Evolutionary conservation across 164 flowering plant genomes (phyloP), one percentile per base, ranked within the genome.

Genomic region (Litsea cubeba): DNA sequence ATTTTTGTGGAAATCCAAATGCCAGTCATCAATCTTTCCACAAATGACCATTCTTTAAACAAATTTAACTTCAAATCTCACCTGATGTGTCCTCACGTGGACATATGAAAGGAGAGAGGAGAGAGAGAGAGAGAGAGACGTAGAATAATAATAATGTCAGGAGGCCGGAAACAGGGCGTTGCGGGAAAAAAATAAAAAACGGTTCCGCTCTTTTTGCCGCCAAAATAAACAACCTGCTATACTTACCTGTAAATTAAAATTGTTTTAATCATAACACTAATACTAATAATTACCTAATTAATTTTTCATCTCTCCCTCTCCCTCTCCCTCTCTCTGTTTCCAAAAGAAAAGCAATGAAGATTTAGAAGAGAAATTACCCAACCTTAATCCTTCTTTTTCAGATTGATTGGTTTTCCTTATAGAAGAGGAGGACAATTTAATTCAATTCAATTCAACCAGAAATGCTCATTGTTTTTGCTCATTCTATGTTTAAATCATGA

Each of bases 151-250:
- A 7, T 7, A 7, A 7, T 40, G 46, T 40, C 10, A 6, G 10
- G 46, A 40, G 46, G 8, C 11, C 11, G 11, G 35, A 30, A 30
- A 30, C 35, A 30, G 11, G 46, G 46, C 46, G 8, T 40, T 8
- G 46, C 11, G 46, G 46, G 35, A 5, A 8, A 8, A 40, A 40
- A 8, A 0, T 1, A 40, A 40, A 5, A 23, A 63, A 63, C 66
- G 32, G 66, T 63, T 63, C 66, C 66, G 32, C 66, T 25, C 66
- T 63, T 63, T 14, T 63, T 63, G 66, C 66, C 66, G 28, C 66
- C 66, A 63, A 63, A 63, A 63, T 23, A 23, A 63, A 14, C 10
- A 63, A 63, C 24, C 18, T 40, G 46, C 46, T 40, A 40, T 40
- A 11, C 11, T 40, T 40, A 8, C 46, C 46, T 1, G 10, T 40